Evolutionary conservation across 805 yeast genomes (phyloP).

Genomic region (Saturnispora galanensis): DNA sequence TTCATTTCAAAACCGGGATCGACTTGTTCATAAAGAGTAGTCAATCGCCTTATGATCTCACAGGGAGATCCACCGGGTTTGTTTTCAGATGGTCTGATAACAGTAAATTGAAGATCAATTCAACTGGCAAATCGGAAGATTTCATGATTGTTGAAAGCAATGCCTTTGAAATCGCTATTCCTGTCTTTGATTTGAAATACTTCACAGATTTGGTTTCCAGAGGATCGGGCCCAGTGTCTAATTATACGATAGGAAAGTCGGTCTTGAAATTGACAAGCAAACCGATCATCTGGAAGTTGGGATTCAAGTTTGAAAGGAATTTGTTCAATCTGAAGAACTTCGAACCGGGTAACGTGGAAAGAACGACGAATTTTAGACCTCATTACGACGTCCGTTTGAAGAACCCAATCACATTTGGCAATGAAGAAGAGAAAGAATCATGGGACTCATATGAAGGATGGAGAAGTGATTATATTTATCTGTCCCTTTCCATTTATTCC

Average conservation of each 20-base stretch:
- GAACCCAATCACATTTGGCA: slow-evolving; percentile 41
- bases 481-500: slow-evolving; percentile 50
- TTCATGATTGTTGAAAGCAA: slow-evolving; percentile 46
- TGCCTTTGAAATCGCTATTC: slow-evolving; percentile 47
- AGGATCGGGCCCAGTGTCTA: slow-evolving; percentile 22
- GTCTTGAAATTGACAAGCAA: slow-evolving; percentile 54
- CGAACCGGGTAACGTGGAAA: slow-evolving; percentile 25
- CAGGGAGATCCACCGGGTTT: slow-evolving; percentile 53
- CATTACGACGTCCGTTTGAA: slow-evolving; percentile 50
- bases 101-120: slow-evolving; percentile 41
- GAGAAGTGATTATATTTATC: slow-evolving; percentile 73
- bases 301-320: slow-evolving; percentile 64
- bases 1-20: slow-evolving; percentile 41
- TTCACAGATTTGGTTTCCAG: slow-evolving; percentile 15
- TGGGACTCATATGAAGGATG: slow-evolving; percentile 80
- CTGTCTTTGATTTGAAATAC: slow-evolving; percentile 33
- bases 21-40: slow-evolving; percentile 56
- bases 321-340: slow-evolving; percentile 26
- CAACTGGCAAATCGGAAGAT: slow-evolving; percentile 37
- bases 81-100: slow-evolving; percentile 56
- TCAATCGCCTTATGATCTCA: slow-evolving; percentile 44
- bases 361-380: slow-evolving; percentile 41
- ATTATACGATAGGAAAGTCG: slow-evolving; percentile 35
- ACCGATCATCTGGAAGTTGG: slow-evolving; percentile 66
- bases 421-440: slow-evolving; percentile 27